Evolutionary conservation across 2,329 filamentous ascomycete genomes (phyloP), one percentile per base, ranked within the genome.

Genomic region (Ophiostoma fasciatum): DNA sequence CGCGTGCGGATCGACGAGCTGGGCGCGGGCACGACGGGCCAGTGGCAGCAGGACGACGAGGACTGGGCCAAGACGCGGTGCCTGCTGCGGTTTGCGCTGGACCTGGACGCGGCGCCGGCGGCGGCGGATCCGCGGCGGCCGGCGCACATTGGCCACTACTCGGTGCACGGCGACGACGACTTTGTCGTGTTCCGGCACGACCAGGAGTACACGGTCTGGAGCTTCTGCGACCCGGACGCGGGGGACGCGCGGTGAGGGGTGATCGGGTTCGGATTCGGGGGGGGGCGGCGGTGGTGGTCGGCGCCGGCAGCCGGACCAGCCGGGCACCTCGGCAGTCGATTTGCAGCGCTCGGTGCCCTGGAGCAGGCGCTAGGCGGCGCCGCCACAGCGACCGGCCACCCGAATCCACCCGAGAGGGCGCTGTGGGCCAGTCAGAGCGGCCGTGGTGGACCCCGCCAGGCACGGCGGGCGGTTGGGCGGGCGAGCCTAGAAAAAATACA

Each of bases 361-460:
- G 20, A 36, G 35, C 15, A 14, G 27, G n/a, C 36, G 31, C 32
- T 31, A 34, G 22, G 31, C 30, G 28, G n/a, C n/a, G n/a, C 9
- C 12, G 15, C 4, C 20, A 31, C 27, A 31, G 27, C 25, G 25
- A 17, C 43, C 43, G 34, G 28, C 38, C 37, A 45, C 40, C 45
- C 45, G 45, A 45, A 38, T 42, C 41, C 45, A 43, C 45, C 45
- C 45, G 45, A 45, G 36, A 39, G n/a, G n/a, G n/a, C n/a, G n/a
- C n/a, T n/a, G n/a, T 13, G 9, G 7, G 28, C 40, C 32, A 36
- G 38, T 36, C 25, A 36, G 31, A 13, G 11, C n/a, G 19, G n/a
- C n/a, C n/a, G n/a, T n/a, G n/a, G n/a, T n/a, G n/a, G n/a, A n/a
- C n/a, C n/a, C n/a, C n/a, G n/a, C n/a, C n/a, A n/a, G n/a, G n/a